Evolutionary conservation across 2,329 filamentous ascomycete species (phyloP), one percentile per base, ranked within the genome.

Genomic region (Trichoderma gracile): DNA sequence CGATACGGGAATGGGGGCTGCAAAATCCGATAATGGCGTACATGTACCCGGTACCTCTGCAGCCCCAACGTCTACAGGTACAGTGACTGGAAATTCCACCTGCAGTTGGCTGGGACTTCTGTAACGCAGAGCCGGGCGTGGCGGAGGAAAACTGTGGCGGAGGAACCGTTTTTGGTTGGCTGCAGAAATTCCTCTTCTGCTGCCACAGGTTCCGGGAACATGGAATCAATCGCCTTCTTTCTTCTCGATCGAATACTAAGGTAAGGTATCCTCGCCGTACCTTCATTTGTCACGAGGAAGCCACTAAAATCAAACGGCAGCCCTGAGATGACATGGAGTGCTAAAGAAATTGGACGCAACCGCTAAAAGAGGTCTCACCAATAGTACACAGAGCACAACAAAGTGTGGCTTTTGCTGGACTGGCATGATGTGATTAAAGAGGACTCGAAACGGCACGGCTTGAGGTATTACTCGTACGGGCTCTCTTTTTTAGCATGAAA

Each of bases 391-490:
- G 25, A 58, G 43, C 42, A 33, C 40, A 38, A 38, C 33, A 38
- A 38, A 46, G 43, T 46, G 58, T 62, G 58, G 58, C 58, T 52
- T 47, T 27, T 42, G 40, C 25, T 52, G 10, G 33, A 14, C 10
- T 52, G 52, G 58, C 23, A 62, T 62, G 49, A 62, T 53, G 58
- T 62, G 58, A 62, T 62, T 49, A 45, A 5, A 25, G 25, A n/a
- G 58, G 19, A 61, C 46, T 38, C 33, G 14, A 12, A 33, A 12
- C 10, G 3, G 33, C 33, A 38, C 33, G 33, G 33, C 33, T 25
- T 38, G 12, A 33, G 57, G 21, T 43, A 40, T 38, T 58, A 10
- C 45, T 59, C 30, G 45, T 43, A 50, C n/a, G 30, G 27, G 15
- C 33, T 38, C 33, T 38, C 33, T 38, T 10, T 38, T 23, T 50